These are phyloP conservation scores for Rhododendron ferrugineum DNA, from an alignment of 148 eudicot genomes.

Conservation along the genomic window DNA sequence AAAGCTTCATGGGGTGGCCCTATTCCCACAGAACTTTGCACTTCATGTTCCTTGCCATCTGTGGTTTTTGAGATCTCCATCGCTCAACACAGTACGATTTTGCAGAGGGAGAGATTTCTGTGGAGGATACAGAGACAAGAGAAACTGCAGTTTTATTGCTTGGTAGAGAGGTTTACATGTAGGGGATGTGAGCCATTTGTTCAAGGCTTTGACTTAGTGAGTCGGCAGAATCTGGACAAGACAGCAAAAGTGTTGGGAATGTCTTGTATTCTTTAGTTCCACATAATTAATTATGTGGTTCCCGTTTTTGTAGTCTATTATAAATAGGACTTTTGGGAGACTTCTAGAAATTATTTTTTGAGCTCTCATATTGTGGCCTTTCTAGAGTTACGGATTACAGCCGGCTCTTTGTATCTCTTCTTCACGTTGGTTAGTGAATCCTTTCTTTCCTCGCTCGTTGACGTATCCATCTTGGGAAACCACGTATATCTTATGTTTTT, in stretches of 20 bases:
- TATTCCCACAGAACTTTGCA: not conserved
- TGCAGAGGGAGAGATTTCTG: not conserved
- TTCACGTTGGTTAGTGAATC: no score
- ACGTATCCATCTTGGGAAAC: no score
- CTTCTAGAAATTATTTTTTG: no score
- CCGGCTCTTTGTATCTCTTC: no score
- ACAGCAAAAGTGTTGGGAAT: not conserved
- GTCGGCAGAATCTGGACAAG: not conserved
- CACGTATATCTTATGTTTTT: no score
- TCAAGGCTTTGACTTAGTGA: not conserved
- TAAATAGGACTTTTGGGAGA: no score
- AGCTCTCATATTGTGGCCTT: no score
- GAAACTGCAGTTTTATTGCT: not conserved
- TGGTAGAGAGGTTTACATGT: not conserved
- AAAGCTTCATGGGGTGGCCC: conserved; percentile 52
- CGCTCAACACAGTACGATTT: not conserved
- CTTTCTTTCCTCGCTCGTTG: no score
- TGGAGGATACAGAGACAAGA: not conserved
- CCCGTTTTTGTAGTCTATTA: no score
- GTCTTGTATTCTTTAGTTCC: no score
- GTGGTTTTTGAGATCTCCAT: not conserved
- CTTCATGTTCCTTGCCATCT: conserved; percentile 2
- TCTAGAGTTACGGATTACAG: no score
- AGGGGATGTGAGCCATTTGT: not conserved
- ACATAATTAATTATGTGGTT: no score